Percentiles rank a stretch among this genome's conserved stretches.
phyloP scores from a whole-genome alignment of 2,329 filamentous ascomycete species.

The Neoascochyta sp. region DNA sequence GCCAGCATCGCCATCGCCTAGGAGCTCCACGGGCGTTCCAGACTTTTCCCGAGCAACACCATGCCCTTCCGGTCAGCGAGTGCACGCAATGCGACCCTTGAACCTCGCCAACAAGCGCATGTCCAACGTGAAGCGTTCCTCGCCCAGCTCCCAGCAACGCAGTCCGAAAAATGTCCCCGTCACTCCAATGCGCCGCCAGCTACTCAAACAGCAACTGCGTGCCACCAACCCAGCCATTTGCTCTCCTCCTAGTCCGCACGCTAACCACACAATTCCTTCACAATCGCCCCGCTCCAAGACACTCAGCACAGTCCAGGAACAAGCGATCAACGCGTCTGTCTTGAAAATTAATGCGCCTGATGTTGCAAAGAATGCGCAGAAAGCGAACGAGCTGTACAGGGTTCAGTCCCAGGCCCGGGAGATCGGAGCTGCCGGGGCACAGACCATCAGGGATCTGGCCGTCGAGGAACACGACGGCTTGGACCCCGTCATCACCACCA shows the following conservation, averaged over 20 bases:
- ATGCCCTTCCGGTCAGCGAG: slow-evolving; percentile 2
- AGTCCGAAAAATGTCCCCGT: background rate
- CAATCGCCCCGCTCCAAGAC: background rate
- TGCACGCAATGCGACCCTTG: too few relatives aligned
- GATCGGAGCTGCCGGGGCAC: slow-evolving; percentile 8
- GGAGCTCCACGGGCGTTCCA: background rate
- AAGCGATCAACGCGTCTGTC: background rate
- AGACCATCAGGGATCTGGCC: too few relatives aligned
- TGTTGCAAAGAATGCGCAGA: slow-evolving; percentile 4
- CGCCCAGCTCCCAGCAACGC: background rate
- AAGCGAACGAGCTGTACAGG: slow-evolving; percentile 4
- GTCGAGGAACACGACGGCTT: slow-evolving; percentile 5
- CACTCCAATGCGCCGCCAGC: slow-evolving; percentile 9
- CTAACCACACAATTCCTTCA: slow-evolving; percentile 1
- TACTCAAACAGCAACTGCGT: slow-evolving; percentile 10
- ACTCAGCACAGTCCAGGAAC: slow-evolving; percentile 3
- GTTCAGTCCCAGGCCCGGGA: slow-evolving; percentile 8
- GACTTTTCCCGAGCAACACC: background rate
- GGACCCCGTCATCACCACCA: slow-evolving; percentile 4
- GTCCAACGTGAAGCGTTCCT: slow-evolving; percentile 5
- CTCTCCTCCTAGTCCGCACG: background rate
- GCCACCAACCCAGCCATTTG: background rate
- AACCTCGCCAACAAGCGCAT: too few relatives aligned
- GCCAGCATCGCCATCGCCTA: background rate
- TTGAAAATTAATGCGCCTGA: slow-evolving; percentile 2